Evolutionary conservation across 345 rosid genomes (phyloP), one percentile per base, ranked within the genome.

Genomic region (Sonneratia alba): DNA sequence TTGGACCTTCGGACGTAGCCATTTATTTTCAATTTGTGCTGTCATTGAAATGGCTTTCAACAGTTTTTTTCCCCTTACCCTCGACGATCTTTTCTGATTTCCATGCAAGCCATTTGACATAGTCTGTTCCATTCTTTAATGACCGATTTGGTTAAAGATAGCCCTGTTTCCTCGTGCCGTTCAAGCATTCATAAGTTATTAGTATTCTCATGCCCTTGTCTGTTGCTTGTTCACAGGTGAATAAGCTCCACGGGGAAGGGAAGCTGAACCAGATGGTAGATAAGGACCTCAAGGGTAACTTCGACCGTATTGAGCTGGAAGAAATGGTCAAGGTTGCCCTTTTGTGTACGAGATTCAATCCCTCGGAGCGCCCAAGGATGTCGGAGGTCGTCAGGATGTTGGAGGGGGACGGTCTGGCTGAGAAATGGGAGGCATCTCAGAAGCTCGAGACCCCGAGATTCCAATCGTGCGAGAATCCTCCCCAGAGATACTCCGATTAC

Each of bases 221-320:
- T 10, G 59, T 36, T 9, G 45, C 62, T 36, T 61, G 2, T 47
- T 77, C 78, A 71, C 86, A 93, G 98, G 98, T 93, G 69, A 93
- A 88, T 87, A 89, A 89, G 80, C 85, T 93, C 76, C 96, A 88
- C 80, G 88, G 81, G 76, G 98, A 93, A 65, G 92, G 92, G 64
- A 93, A 88, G 71, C 79, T 89, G 43, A 82, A 76, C 75, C 83
- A 84, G 3, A 71, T 93, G 83, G 91, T 91, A 73, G 98, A 93
- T 75, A 89, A 88, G 79, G 97, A 93, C 86, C 77, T 93, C 0
- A 83, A 74, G 72, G 84, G 81, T 13, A 84, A 83, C 51, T 89
- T 77, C 8, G 94, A 89, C 76, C 79, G 85, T 78, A 77, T 88
- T 34, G 98, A 93, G 76, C 73, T 93, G 27, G 83, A 80, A 79